Percentiles rank a stretch among this genome's conserved stretches.
Conservation (phyloP, 2,329 filamentous ascomycete species). For the Berkeleyomyces rouxiae region DNA sequence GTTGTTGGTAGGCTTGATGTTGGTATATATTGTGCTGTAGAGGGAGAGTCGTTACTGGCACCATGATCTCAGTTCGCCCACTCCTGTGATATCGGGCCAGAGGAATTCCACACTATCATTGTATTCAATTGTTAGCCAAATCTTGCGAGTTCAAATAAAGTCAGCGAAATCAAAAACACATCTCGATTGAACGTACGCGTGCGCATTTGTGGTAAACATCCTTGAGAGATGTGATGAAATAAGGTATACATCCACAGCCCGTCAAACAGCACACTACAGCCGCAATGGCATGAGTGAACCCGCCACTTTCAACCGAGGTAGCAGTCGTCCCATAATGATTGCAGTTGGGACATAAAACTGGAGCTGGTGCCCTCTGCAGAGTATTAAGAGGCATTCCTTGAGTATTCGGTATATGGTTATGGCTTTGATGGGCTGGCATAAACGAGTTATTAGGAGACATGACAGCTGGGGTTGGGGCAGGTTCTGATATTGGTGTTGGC, state of each 20-base stretch:
- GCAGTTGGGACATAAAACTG: conserved; percentile 17
- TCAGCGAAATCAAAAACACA: not conserved
- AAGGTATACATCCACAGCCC: conserved; percentile 17
- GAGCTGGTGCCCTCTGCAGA: conserved; percentile 15
- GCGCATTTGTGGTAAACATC: conserved; percentile 17
- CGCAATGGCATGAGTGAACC: conserved; percentile 17
- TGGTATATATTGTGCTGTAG: conserved; percentile 2
- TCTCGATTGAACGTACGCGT: conserved; percentile 11
- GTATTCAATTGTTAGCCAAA: conserved; percentile 9
- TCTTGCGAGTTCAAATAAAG: not conserved
- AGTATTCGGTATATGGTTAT: not conserved
- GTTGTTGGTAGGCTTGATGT: not conserved
- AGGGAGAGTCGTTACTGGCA: conserved; percentile 11
- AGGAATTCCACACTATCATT: conserved; percentile 17
- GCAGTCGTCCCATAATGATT: conserved; percentile 12
- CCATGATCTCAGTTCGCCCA: conserved; percentile 17
- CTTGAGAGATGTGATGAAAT: conserved; percentile 16
- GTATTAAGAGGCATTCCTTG: conserved; percentile 9
- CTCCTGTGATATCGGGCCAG: conserved; percentile 18
- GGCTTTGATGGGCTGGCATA: not conserved
- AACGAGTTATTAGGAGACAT: not conserved
- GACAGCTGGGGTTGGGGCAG: too few species aligned
- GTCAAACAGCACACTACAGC: conserved; percentile 16
- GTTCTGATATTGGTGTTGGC: not conserved
- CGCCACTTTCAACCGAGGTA: not conserved